Base-by-base conservation (phyloP, 2,329 filamentous ascomycete genomes). In the Alternaria sp. region DNA sequence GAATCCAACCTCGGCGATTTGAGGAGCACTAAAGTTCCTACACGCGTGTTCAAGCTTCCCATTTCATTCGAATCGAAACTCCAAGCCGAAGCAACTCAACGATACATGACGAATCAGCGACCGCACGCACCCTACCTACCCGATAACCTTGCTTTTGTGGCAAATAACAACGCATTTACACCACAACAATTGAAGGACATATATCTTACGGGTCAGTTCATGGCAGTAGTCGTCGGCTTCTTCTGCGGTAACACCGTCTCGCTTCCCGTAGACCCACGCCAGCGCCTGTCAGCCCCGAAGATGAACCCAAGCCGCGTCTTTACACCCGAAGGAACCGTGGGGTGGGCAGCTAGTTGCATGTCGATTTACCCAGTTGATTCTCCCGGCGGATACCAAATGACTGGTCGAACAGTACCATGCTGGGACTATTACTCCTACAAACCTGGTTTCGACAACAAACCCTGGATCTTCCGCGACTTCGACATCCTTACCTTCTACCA, bases 51-150 rank as follows among this genome's bases (percentile, higher is more conserved):
- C 72, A 77, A 70, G 39, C 75, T 81, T 2, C 80, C 80, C 0
- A 72, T 81, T 28, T 77, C 76, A 10, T 81, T 81, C 65, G 75
- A 80, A 40, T 78, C 73, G 40, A 77, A 77, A 56, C 74, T 77
- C 14, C 79, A 81, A 60, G 70, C 80, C 21, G 81, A 84, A 33
- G 86, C 86, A 0, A 81, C 87, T 0, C 77, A 84, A 44, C 81
- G 87, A 3, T 90, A 90, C 72, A 84, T 84, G 69, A 84, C 84
- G 24, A 88, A 86, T 0, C 86, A 88, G 61, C 81, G 87, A 6
- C 81, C 83, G 1, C 82, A 86, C 48, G 87, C 87, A 0, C 82
- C 85, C 0, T 90, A 87, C 68, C 78, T 89, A 0, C 87, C 87
- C 0, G 84, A 86, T 63, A 88, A 88, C 53, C 79, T 88, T 39